Evolutionary conservation across 2,329 filamentous ascomycete genomes (phyloP), one percentile per base, ranked within the genome.

Genomic region (Scedosporium boydii): DNA sequence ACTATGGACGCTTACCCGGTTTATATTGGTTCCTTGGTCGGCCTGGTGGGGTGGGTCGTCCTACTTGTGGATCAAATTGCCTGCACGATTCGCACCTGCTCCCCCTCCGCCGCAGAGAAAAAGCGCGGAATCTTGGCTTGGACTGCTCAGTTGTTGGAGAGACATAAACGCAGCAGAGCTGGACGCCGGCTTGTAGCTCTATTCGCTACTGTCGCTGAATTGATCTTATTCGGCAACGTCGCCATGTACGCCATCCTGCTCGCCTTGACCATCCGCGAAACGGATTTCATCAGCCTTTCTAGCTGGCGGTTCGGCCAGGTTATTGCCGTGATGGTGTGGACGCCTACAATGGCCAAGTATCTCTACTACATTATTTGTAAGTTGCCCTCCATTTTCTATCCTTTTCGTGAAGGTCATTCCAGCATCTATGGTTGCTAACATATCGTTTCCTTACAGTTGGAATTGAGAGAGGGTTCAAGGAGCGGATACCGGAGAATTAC

Each of bases 301-400:
- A 42, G 57, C 34, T 58, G 57, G 57, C n/a, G 57, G 7, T 58
- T 58, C 23, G 57, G 57, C 5, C 57, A 58, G 57, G 16, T 58
- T 12, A 34, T 58, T 18, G 29, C 57, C 12, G 29, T 58, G 21
- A 58, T 58, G 57, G 57, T 58, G 29, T 58, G 57, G 57, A 41
- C 57, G 4, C 57, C 57, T n/a, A 58, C 57, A n/a, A 18, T 58
- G 57, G 29, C 29, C 29, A 58, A 58, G 7, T 58, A 58, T 23
- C 14, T 58, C 12, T 58, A 58, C 29, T 58, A 58, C 21, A n/a
- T 58, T 14, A n/a, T n/a, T n/a, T 58, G 57, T 58, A 4, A 58
- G 57, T 3, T 5, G 12, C 16, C 5, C 14, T 48, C 44, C 44
- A 2, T 46, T 46, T 6, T 21, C 44, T 48, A n/a, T 23, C 29